phyloP scores from a whole-genome alignment of 768 basidiomycete species.

The Auriscalpium vulgare region DNA sequence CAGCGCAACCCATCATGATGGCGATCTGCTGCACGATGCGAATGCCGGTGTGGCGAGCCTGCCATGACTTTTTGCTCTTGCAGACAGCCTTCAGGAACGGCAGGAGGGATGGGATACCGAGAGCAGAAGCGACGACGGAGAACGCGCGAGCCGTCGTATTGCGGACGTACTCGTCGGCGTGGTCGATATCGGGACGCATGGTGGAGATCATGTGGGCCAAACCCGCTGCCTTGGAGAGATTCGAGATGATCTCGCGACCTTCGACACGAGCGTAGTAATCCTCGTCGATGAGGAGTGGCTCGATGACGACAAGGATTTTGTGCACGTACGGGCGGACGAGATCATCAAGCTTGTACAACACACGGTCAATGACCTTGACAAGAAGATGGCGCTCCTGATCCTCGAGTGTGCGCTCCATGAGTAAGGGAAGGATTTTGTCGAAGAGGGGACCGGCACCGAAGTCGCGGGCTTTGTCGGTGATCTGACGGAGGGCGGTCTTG shows the following conservation, averaged over 20 bases:
- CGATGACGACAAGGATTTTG: conserved; percentile 99
- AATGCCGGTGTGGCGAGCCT: conserved; percentile 97
- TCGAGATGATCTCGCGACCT: conserved; percentile 98
- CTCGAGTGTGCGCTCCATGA: conserved; percentile 97
- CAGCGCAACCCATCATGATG: conserved; percentile 99
- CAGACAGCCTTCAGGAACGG: conserved; percentile 99
- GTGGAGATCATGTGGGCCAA: conserved; percentile 99
- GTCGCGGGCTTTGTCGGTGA: conserved; percentile 98
- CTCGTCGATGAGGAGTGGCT: conserved; percentile 96
- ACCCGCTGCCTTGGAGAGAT: conserved; percentile 96
- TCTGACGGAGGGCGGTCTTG: conserved; percentile 94
- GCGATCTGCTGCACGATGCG: conserved; percentile 99
- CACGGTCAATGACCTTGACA: conserved; percentile 98
- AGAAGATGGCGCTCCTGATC: conserved; percentile 97
- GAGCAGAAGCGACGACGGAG: conserved; percentile 96
- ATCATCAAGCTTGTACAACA: conserved; percentile 98
- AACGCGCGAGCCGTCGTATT: conserved; percentile 99
- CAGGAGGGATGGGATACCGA: conserved; percentile 94
- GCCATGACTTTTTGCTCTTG: conserved; percentile 99
- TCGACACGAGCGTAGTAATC: conserved; percentile 96
- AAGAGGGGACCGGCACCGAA: conserved; percentile 97
- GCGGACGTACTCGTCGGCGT: conserved; percentile 97
- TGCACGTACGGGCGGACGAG: conserved; percentile 98
- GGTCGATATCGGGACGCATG: conserved; percentile 99
- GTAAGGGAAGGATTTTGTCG: conserved; percentile 95